Base-by-base conservation (phyloP, 2,329 filamentous ascomycete genomes). In the Neonectria punicea region DNA sequence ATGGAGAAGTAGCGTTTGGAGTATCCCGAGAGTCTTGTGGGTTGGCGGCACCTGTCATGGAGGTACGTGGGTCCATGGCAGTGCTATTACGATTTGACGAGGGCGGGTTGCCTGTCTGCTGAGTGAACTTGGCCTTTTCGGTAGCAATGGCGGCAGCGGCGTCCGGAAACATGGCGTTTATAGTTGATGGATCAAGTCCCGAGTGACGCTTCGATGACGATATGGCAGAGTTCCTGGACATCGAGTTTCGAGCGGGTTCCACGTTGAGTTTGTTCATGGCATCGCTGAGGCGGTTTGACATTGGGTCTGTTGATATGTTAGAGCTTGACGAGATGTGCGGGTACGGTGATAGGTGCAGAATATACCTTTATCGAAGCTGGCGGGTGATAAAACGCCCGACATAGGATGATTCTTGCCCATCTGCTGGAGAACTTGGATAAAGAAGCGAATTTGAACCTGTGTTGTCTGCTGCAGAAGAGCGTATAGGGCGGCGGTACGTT, bases 101-200 rank as follows among this genome's bases (percentile, higher is more conserved):
- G 4, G 94, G 94, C 22, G 91, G 90, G 69, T 94, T 93, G 65
- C 95, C 96, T 4, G 94, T 97, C 78, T 97, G 93, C 79, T 98
- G 94, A 18, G 94, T 97, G 77, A 97, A 98, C 79, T 98, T 97
- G 63, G 94, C 95, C 84, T 98, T 98, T 80, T 99, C 95, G 66
- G 96, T 97, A 28, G 95, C 95, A 79, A 99, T 98, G n/a, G 96
- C 96, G 46, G 95, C 95, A 14, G 96, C 96, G 49, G 96, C 96
- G 83, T 99, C 96, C 7, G 96, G 96, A 79, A 99, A 99, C 96
- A 99, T 98, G 74, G 93, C 94, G 80, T 97, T 97, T 81, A 99
- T 98, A 25, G 93, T 97, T 34, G 91, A 93, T 5, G 93, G 87
- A 77, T 98, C 95, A 61, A 99, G 89, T n/a, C 92, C 94, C 50